Percentiles rank a stretch among this genome's conserved stretches.
Evolutionary conservation across 129 eudicot genomes (phyloP).

Genomic region (Tagetes erecta): DNA sequence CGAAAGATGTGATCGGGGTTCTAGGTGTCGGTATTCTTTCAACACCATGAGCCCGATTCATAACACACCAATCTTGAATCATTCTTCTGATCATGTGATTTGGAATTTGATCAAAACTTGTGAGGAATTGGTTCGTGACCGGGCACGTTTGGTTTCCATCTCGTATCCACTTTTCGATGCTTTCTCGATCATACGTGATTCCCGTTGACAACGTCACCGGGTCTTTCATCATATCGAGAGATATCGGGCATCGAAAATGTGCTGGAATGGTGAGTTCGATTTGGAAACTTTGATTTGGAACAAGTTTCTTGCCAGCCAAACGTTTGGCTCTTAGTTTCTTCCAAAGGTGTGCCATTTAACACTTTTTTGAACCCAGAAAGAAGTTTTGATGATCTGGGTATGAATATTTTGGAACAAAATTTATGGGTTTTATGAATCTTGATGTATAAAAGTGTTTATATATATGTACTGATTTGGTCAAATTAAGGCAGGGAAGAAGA

Average conservation of each 20-base stretch:
- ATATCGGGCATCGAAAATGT: conserved; percentile 87
- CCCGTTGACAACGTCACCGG: conserved; percentile 92
- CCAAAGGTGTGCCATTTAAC: conserved; percentile 62
- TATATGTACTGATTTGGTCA: conserved; percentile 34
- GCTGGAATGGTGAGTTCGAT: conserved; percentile 65
- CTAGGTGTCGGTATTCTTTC: conserved; percentile 87
- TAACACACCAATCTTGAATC: conserved; percentile 96
- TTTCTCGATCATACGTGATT: conserved; percentile 86
- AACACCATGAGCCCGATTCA: conserved; percentile 57
- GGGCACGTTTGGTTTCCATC: conserved; percentile 80
- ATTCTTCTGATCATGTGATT: conserved; percentile 70
- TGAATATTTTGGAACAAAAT: conserved; percentile 1
- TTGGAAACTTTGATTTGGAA: conserved; percentile 20
- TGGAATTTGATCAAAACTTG: conserved; percentile 53
- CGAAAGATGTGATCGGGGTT: conserved; percentile 53
- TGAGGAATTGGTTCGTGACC: conserved; percentile 61
- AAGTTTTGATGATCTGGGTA: conserved; percentile 27
- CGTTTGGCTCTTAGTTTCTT: conserved; percentile 46
- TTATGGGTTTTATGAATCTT: conserved; percentile 25
- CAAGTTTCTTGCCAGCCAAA: conserved; percentile 32
- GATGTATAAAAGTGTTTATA: conserved; percentile 12
- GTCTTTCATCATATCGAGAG: conserved; percentile 91
- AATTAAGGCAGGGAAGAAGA: conserved; percentile 20
- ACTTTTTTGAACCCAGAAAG: neutral
- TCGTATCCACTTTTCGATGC: conserved; percentile 84